Conservation (phyloP, 2,329 filamentous ascomycete genomes). For the Phialocephala subalpina region DNA sequence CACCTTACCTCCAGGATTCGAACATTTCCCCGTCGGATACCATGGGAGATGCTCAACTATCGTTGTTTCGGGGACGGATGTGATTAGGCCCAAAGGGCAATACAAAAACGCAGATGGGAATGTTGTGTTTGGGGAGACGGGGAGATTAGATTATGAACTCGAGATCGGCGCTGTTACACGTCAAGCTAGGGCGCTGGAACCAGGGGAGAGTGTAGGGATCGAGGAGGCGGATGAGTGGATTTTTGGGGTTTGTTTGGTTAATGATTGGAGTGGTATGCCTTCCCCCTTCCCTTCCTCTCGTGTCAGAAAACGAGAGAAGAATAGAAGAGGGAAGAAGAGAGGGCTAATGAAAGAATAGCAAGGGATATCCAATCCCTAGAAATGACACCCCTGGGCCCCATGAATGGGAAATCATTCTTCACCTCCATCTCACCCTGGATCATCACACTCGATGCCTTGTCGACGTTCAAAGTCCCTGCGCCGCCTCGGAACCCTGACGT, state of each 20-base stretch:
- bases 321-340: too few relatives aligned
- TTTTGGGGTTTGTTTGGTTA: conserved; percentile 68
- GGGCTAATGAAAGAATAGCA: conserved; percentile 44
- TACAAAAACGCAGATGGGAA: conserved; percentile 41
- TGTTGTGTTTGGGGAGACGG: conserved; percentile 29
- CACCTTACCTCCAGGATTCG: conserved; percentile 54
- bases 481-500: conserved; percentile 34
- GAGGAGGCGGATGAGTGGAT: conserved; percentile 64
- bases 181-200: conserved; percentile 45
- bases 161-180: conserved; percentile 33
- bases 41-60: conserved; percentile 62
- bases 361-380: conserved; percentile 69
- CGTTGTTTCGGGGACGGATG: conserved; percentile 55
- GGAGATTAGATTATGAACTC: conserved; percentile 47
- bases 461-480: conserved; percentile 22
- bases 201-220: conserved; percentile 48
- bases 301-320: too few relatives aligned
- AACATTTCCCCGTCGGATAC: conserved; percentile 60
- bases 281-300: not conserved
- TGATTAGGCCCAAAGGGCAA: conserved; percentile 57
- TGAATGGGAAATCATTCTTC: conserved; percentile 67
- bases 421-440: conserved; percentile 70
- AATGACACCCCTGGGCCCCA: conserved; percentile 67
- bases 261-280: conserved; percentile 63
- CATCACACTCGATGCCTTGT: conserved; percentile 65